Evolutionary conservation across 805 yeast species (phyloP), one percentile per base, ranked within the genome.

Genomic region (Metschnikowia hibisci): DNA sequence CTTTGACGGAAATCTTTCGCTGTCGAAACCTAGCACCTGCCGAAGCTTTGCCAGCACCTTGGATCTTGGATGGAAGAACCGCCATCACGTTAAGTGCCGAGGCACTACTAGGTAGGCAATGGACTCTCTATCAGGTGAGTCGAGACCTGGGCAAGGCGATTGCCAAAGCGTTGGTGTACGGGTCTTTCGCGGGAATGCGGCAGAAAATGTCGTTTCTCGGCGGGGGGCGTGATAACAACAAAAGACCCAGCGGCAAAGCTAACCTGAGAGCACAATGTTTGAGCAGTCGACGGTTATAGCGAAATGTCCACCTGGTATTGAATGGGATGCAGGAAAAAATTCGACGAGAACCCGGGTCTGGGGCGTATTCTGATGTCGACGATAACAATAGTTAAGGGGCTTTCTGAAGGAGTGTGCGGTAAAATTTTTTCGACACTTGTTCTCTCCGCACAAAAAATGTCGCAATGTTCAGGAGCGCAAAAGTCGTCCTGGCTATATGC

Each of bases 1-100:
- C 96, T 63, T 90, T 93, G 37, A 90, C 93, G 37, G 95, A 84
- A 52, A 91, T 90, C 67, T 93, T 93, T 47, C 98, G 78, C 71
- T 91, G 97, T 52, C 99, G 82, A 66, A 90, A 90, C 48, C 96
- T 71, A 32, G 91, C 84, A 42, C 79, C 77, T 16, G 79, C 72
- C 41, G 53, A 49, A 36, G 55, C 46, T 49, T 68, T 42, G 46
- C 69, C 45, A 48, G 53, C 34, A 66, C 56, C 52, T 41, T 66
- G 58, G 39, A 60, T 62, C 34, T 64, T 67, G 29, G 71, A 59
- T 43, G 71, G 72, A 41, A 64, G 66, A 37, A 67, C 58, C 42
- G 74, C 74, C 74, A 69, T 69, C 20, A 29, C 52, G 43, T 36
- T 32, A 22, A 41, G 45, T 51, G 47, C 51, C 50, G 44, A 34